These are phyloP conservation scores for Cladorrhinum sp. DNA, from an alignment of 2,329 filamentous ascomycete genomes.

Conservation along the genomic window DNA sequence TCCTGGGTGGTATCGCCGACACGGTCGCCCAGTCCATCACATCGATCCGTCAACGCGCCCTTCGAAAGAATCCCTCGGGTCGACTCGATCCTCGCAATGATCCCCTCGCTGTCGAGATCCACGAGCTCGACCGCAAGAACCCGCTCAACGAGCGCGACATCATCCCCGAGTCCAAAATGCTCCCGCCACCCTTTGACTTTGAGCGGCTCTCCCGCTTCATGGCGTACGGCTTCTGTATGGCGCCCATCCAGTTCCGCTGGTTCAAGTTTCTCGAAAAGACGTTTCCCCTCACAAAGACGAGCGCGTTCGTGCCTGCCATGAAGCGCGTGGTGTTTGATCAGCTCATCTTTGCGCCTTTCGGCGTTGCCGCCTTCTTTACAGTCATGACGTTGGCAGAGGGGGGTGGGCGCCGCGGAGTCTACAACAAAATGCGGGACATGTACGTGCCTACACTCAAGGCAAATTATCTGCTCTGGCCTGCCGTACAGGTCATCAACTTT, in stretches of 20 bases:
- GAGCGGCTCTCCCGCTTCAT: constrained; percentile 93
- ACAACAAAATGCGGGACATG: constrained; percentile 85
- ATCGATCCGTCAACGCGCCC: constrained; percentile 66
- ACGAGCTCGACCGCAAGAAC: constrained; percentile 80
- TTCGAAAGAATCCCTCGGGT: constrained; percentile 58
- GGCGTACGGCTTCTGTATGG: constrained; percentile 96
- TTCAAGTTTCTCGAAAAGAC: constrained; percentile 78
- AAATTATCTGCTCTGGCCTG: constrained; percentile 93
- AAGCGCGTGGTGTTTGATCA: constrained; percentile 93
- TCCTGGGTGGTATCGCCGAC: constrained; percentile 92
- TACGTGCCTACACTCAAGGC: constrained; percentile 93
- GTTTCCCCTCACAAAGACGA: constrained; percentile 81
- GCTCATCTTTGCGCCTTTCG: constrained; percentile 85
- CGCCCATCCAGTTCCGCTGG: constrained; percentile 93
- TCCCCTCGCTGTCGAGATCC: constrained; percentile 79
- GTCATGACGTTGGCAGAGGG: constrained; percentile 96
- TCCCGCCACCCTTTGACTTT: constrained; percentile 88
- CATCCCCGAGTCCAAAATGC: constrained; percentile 59
- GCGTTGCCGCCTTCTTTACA: constrained; percentile 84
- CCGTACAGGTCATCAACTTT: constrained; percentile 96
- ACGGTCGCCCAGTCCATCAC: constrained; percentile 94
- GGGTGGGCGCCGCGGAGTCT: constrained; percentile 74
- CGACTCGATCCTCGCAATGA: constrained; percentile 63
- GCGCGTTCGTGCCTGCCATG: constrained; percentile 71
- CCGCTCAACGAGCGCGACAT: constrained; percentile 63